Conservation (phyloP, 2,329 filamentous ascomycete genomes). For the Plenodomus tracheiphilus region DNA sequence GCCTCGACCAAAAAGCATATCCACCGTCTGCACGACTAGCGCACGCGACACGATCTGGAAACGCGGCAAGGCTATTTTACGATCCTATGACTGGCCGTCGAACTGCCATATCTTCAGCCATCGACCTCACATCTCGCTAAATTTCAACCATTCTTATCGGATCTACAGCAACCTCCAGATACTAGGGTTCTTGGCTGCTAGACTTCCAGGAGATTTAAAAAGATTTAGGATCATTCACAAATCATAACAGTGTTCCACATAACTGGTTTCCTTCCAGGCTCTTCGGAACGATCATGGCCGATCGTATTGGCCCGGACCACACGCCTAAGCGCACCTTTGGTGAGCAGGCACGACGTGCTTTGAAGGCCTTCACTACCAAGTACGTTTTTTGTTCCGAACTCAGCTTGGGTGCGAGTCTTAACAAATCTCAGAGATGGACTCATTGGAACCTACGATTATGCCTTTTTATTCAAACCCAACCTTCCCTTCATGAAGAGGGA, state of each 20-base stretch:
- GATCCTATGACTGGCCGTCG: conserved; percentile 5
- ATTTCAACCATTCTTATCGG: conserved; percentile 18
- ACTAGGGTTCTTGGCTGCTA: neutral
- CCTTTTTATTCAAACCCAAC: conserved; percentile 78
- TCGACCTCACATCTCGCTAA: conserved; percentile 19
- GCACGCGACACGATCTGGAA: conserved; percentile 5
- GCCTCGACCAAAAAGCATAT: conserved; percentile 18
- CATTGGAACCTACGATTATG: conserved; percentile 87
- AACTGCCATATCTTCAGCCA: conserved; percentile 19
- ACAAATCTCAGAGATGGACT: conserved; percentile 64
- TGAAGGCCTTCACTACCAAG: conserved; percentile 55
- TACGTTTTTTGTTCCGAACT: conserved; percentile 23
- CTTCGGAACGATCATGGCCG: conserved; percentile 24
- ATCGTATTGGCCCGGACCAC: conserved; percentile 51
- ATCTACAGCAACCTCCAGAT: neutral
- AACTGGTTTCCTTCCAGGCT: neutral
- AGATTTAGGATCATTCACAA: conserved; percentile 3
- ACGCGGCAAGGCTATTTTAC: conserved; percentile 1
- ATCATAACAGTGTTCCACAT: no score
- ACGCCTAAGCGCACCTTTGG: conserved; percentile 47
- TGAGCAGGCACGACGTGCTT: conserved; percentile 46
- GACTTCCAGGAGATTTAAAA: conserved; percentile 4
- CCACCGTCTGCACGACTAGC: conserved; percentile 8
- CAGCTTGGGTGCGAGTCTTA: neutral
- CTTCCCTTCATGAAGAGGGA: conserved; percentile 77